Conservation (phyloP, 345 rosid genomes). For the Lepidium didymum region DNA sequence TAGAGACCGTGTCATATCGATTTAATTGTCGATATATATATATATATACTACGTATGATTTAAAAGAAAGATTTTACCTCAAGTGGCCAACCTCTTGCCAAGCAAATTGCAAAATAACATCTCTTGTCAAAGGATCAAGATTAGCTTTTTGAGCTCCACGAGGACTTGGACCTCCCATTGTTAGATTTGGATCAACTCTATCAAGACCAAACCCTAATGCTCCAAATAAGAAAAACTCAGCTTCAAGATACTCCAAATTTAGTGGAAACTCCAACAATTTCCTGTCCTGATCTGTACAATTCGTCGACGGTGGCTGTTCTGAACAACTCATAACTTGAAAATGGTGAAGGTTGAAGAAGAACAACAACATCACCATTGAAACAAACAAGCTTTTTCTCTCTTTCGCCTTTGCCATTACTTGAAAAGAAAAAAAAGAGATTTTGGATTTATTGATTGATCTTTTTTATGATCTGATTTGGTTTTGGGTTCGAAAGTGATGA, state of each 20-base stretch:
- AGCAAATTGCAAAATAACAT: conserved; percentile 68
- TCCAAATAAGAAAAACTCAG: conserved; percentile 80
- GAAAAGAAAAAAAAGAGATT: neutral
- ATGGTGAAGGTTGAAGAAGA: conserved; percentile 16
- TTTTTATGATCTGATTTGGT: neutral
- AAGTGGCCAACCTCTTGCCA: conserved; percentile 91
- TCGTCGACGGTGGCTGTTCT: neutral
- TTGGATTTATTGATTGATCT: neutral
- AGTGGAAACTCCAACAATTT: conserved; percentile 67
- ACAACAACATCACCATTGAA: conserved; percentile 6
- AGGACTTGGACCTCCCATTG: conserved; percentile 72
- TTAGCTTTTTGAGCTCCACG: conserved; percentile 53
- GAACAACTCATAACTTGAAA: conserved; percentile 17
- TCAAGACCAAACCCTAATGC: conserved; percentile 78
- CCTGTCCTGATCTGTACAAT: conserved; percentile 20
- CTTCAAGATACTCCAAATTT: conserved; percentile 84
- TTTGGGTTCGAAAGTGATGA: neutral
- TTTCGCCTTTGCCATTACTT: neutral
- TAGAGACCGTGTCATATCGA: no score
- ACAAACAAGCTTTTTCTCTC: conserved; percentile 9
- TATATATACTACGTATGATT: neutral
- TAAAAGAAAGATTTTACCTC: conserved; percentile 36
- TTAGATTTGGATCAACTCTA: conserved; percentile 47
- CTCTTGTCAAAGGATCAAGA: conserved; percentile 48
- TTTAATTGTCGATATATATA: no score